phyloP scores from a whole-genome alignment of 257 asterid species.

The Eucommia ulmoides region DNA sequence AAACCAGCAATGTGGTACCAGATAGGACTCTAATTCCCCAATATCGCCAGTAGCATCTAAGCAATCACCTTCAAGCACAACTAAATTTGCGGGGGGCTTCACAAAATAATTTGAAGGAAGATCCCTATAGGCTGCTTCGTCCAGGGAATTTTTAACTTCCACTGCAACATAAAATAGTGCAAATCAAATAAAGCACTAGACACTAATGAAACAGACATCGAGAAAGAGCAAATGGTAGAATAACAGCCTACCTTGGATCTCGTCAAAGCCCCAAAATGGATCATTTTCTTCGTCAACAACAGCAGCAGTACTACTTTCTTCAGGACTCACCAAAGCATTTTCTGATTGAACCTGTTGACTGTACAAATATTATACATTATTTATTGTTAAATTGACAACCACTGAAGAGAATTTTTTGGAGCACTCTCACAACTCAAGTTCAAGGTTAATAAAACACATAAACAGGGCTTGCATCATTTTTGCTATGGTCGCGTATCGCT shows the following conservation, averaged over 20 bases:
- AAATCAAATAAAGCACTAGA: slow-evolving; percentile 6
- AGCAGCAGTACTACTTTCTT: slow-evolving; percentile 23
- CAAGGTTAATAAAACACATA: no score
- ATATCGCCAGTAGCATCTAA: slow-evolving; percentile 62
- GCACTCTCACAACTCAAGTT: no score
- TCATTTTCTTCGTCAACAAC: slow-evolving; percentile 41
- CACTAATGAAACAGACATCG: slow-evolving; percentile 7
- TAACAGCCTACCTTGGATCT: slow-evolving; percentile 78
- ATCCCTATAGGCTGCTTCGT: slow-evolving; percentile 30
- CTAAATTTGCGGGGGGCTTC: slow-evolving; percentile 87
- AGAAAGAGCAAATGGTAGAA: slow-evolving; percentile 13
- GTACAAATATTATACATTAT: slow-evolving; percentile 10
- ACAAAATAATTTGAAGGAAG: slow-evolving; percentile 27
- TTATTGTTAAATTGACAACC: no score
- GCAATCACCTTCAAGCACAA: slow-evolving; percentile 96
- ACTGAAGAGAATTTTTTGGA: no score
- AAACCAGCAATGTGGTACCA: slow-evolving; percentile 35
- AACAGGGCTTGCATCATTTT: no score
- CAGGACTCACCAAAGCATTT: slow-evolving; percentile 28
- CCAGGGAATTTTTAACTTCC: slow-evolving; percentile 60
- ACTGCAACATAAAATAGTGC: slow-evolving; percentile 32
- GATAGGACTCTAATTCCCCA: slow-evolving; percentile 93
- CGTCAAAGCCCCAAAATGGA: slow-evolving; percentile 69
- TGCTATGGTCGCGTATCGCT: no score
- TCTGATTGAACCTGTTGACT: slow-evolving; percentile 56